Evolutionary conservation across 1,139 yeast species (phyloP), one percentile per base, ranked within the genome.

Genomic region (Saccharomyces hybrid): DNA sequence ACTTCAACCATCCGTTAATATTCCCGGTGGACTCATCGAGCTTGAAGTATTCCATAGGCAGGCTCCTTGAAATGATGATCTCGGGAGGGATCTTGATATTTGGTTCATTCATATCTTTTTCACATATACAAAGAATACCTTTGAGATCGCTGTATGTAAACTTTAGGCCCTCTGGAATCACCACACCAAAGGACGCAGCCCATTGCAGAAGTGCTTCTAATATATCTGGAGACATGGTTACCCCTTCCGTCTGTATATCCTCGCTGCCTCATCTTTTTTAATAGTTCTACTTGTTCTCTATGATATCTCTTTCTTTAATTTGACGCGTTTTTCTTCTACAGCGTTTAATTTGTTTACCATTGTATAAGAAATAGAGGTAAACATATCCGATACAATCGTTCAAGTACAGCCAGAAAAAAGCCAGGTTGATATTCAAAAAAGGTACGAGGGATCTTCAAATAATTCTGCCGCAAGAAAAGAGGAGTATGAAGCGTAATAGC

Each of bases 1-100:
- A 64, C 62, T 82, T 80, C 28, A 80, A 66, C 49, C 79, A 68
- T 0, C 77, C 66, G 58, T 75, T 77, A 7, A 50, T 48, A 14
- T 64, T 60, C 5, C 57, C 57, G 2, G 31, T n/a, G 29, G 46
- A 48, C 49, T 46, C 51, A 31, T n/a, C 6, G 12, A 31, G 48
- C 38, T 5, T 55, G 52, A 55, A 82, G 80, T 11, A 72, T 71
- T 3, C 66, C 60, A 4, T 73, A 66, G 1, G 87, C 84, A 27
- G 74, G 60, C 3, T 65, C 63, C 77, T 68, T 1, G 78, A 73
- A 34, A 81, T 68, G 0, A 77, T 71, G 19, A 80, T 58, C 2
- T 66, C 58, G 2, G 65, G 55, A 0, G 85, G 83, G 11, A 80
- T 64, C 50, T 64, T 64, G 27, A 81, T 69, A 8, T 7, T 51